These are phyloP conservation scores for Panellus pusillus DNA, from an alignment of 768 basidiomycete genomes.

Conservation along the genomic window DNA sequence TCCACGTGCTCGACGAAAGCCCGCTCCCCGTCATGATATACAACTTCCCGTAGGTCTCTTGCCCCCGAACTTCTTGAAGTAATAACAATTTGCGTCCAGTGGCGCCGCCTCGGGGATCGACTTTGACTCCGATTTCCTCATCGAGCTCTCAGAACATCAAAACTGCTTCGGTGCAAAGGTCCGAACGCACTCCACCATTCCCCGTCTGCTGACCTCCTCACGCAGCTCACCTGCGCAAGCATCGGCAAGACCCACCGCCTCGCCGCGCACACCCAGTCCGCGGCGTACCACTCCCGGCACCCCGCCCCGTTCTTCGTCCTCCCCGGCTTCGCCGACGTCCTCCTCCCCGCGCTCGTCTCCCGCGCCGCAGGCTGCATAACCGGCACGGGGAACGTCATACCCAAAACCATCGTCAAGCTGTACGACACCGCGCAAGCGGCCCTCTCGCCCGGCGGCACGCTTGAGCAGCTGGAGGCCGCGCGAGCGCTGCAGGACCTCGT, in stretches of 20 bases:
- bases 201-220: too few relatives aligned
- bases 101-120: constrained; percentile 23
- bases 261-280: constrained; percentile 17
- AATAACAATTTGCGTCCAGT: not conserved
- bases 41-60: constrained; percentile 21
- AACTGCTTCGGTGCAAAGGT: constrained; percentile 25
- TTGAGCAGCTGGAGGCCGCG: constrained; percentile 34
- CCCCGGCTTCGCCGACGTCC: constrained; percentile 22
- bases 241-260: constrained; percentile 23
- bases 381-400: constrained; percentile 22
- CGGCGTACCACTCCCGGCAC: constrained; percentile 20
- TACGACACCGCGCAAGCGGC: constrained; percentile 18
- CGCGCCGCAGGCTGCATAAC: constrained; percentile 22
- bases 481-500: constrained; percentile 58
- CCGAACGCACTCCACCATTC: not conserved
- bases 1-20: constrained; percentile 21
- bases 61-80: too few relatives aligned
- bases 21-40: constrained; percentile 24
- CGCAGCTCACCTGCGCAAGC: constrained; percentile 22
- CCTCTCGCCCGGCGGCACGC: constrained; percentile 5
- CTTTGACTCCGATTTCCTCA: constrained; percentile 19
- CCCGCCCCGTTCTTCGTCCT: constrained; percentile 20
- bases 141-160: constrained; percentile 22
- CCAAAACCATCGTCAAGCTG: constrained; percentile 22
- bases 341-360: constrained; percentile 22